Evolutionary conservation across 306 rosid genomes (phyloP), one percentile per base, ranked within the genome.

Genomic region (Castanea mollissima): DNA sequence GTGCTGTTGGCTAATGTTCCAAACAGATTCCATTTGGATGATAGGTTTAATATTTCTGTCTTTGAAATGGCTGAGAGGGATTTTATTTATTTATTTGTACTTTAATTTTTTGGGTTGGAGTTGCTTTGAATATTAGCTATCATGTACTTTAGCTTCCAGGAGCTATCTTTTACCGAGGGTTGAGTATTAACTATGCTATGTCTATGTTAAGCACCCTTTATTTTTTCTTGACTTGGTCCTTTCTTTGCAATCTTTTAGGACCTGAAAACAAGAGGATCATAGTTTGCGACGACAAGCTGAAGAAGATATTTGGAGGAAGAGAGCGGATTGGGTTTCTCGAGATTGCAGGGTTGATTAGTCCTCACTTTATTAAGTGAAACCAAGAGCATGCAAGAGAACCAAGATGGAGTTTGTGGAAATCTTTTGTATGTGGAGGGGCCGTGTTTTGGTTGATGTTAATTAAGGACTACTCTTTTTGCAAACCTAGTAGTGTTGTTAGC

Each of bases 271-370:
- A 91, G 90, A 94, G 9, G 88, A 77, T 83, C 63, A 91, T 94
- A 41, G 55, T 81, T 9, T 94, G 97, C 63, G 97, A 94, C 72
- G 97, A 92, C 79, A 94, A 92, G 91, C 97, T 92, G 87, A 94
- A 92, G 97, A 87, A 87, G 84, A 85, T 92, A 80, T 94, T 94
- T 74, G 90, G 81, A 1, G 98, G 88, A 59, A 88, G 69, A 83
- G 99, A 94, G 55, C 84, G 79, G 31, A 89, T 94, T 76, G 93
- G 92, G 32, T 92, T 94, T 89, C 95, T 92, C 13, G 97, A 92
- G 88, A 74, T 94, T 77, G 93, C 97, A 41, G 95, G 97, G 34
- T 77, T 92, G 84, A 94, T 94, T 57, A 92, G 87, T 77, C 97
- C 97, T 7, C 97, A 92, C 81, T 92, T 94, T 75, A 91, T 94